phyloP scores from a whole-genome alignment of 208 protist genomes.

The Leishmania mexicana region DNA sequence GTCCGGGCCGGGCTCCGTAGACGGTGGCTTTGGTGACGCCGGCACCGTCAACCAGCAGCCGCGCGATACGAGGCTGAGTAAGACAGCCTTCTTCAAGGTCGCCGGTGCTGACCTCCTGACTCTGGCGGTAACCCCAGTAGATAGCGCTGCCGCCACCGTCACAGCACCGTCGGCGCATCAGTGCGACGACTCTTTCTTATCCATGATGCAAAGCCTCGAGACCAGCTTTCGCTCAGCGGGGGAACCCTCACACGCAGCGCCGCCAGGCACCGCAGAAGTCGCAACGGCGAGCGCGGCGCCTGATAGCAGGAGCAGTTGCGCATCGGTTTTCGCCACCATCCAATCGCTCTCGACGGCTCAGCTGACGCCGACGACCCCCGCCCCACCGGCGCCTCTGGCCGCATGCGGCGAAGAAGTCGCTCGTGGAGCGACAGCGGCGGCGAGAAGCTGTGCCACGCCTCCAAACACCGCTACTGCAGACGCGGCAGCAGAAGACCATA shows the following conservation, averaged over 20 bases:
- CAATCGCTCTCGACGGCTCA: neutral
- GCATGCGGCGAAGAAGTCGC: no score
- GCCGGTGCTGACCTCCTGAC: neutral
- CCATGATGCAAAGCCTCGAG: constrained; percentile 15
- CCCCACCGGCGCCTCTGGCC: neutral
- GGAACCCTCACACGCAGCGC: neutral
- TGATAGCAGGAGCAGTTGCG: neutral
- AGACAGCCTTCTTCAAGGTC: neutral
- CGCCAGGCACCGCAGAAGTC: neutral
- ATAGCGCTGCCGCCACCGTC: neutral
- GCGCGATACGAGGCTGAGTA: neutral
- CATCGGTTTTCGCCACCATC: neutral
- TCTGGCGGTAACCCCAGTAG: neutral
- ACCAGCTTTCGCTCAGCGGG: constrained; percentile 1
- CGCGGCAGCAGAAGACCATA: neutral
- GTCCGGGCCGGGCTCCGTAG: neutral
- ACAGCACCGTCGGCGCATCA: neutral
- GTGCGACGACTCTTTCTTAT: neutral
- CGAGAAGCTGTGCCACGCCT: neutral
- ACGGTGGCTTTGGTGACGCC: neutral
- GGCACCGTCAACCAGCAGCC: neutral
- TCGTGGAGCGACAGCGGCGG: no score
- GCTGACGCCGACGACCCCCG: neutral
- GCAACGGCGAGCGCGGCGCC: neutral
- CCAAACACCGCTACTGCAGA: neutral